Conservation (phyloP, 2,329 filamentous ascomycete species). For the Pseudogymnoascus sp. region DNA sequence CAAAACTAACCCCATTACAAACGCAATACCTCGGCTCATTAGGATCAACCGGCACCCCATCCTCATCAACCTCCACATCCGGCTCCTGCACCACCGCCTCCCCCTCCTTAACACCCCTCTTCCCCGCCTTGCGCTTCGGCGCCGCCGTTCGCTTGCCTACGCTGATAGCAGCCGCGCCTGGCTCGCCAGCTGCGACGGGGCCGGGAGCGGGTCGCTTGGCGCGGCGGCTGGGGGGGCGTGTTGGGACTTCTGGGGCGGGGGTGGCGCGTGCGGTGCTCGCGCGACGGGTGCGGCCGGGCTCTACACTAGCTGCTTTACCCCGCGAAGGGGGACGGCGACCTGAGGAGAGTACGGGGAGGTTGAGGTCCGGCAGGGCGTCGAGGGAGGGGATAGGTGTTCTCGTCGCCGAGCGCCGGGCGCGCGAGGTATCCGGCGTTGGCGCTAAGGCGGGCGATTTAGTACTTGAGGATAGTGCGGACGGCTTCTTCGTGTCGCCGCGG, state of each 20-base stretch:
- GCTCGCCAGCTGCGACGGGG: conserved; percentile 45
- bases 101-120: conserved; percentile 32
- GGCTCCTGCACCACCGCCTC: conserved; percentile 35
- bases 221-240: conserved; percentile 44
- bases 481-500: neutral
- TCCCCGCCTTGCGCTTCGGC: conserved; percentile 55
- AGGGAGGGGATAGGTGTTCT: conserved; percentile 16
- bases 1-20: conserved; percentile 73
- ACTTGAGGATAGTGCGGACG: neutral
- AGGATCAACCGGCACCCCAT: conserved; percentile 63
- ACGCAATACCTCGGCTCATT: conserved; percentile 70
- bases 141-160: conserved; percentile 65
- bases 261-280: conserved; percentile 34
- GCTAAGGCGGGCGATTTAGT: neutral
- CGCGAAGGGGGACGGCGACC: conserved; percentile 18
- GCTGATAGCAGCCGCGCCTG: conserved; percentile 48
- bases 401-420: conserved; percentile 10
- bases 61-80: conserved; percentile 55
- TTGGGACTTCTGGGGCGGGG: conserved; percentile 32
- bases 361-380: neutral
- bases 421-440: neutral
- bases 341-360: conserved; percentile 12
- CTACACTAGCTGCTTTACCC: conserved; percentile 26
- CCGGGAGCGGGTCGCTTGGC: conserved; percentile 65
- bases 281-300: conserved; percentile 28